These are phyloP conservation scores for Vitis rotundifolia DNA, from an alignment of 164 flowering plant genomes.

Conservation along the genomic window DNA sequence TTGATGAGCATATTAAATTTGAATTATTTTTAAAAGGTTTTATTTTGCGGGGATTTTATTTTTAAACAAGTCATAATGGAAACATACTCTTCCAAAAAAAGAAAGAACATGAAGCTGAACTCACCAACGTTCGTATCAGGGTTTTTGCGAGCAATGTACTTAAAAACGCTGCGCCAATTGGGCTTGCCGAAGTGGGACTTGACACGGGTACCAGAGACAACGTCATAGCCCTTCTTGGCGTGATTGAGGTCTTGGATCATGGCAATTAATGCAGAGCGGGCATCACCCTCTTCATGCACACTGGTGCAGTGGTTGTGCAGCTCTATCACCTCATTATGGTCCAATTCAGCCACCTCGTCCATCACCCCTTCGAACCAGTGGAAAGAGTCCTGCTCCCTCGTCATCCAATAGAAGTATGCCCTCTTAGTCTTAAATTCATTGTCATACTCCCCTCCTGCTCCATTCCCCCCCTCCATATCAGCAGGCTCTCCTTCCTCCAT, in stretches of 20 bases:
- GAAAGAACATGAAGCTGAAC: background rate
- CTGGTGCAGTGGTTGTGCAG: slow-evolving; percentile 5
- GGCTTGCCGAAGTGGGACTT: slow-evolving; percentile 3
- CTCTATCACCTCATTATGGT: background rate
- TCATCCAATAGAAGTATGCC: slow-evolving; percentile 3
- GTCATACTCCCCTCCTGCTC: background rate
- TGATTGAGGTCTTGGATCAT: background rate
- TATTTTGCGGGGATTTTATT: too few species aligned
- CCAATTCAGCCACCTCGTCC: slow-evolving; percentile 4
- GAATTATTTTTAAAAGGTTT: too few species aligned
- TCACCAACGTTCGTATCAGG: background rate
- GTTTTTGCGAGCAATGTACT: background rate
- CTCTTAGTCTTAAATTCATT: background rate
- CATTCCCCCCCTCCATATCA: background rate
- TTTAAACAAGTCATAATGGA: too few species aligned
- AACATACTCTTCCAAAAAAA: too few species aligned
- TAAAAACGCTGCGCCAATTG: background rate
- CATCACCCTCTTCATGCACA: background rate
- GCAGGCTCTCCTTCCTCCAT: background rate
- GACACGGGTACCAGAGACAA: slow-evolving; percentile 4
- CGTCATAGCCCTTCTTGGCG: slow-evolving; percentile 1
- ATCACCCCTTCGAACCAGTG: background rate
- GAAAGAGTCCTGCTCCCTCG: slow-evolving; percentile 2
- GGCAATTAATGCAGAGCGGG: background rate
- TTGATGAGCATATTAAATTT: too few species aligned